These are phyloP conservation scores for Microthyrium microscopicum DNA, from an alignment of 2,329 filamentous ascomycete genomes.

Conservation along the genomic window DNA sequence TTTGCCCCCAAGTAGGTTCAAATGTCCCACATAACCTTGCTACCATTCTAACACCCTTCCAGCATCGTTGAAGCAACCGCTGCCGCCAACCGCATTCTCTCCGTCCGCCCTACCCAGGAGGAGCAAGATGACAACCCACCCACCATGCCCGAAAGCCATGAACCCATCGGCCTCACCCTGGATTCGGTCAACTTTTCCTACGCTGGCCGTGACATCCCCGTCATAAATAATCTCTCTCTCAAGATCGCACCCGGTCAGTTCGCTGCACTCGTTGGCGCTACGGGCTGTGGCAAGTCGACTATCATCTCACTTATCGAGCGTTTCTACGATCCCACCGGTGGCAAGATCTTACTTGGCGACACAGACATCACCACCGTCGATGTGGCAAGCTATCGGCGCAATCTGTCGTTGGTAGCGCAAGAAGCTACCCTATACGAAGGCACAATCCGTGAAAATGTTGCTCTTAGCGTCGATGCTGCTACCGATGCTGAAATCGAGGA, in stretches of 20 bases:
- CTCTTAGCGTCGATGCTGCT: constrained; percentile 17
- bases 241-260: constrained; percentile 44
- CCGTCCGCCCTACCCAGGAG: constrained; percentile 14
- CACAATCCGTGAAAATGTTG: constrained; percentile 24
- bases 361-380: constrained; percentile 21
- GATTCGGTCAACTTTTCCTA: constrained; percentile 12
- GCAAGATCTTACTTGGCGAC: constrained; percentile 41
- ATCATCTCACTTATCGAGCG: constrained; percentile 42
- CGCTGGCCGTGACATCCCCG: constrained; percentile 15
- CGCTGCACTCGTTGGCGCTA: constrained; percentile 52
- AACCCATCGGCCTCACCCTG: constrained; percentile 14
- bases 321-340: constrained; percentile 53
- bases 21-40: not conserved
- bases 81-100: constrained; percentile 21
- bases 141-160: no score
- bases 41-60: no score
- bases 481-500: constrained; percentile 16
- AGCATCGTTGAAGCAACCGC: constrained; percentile 21
- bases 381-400: constrained; percentile 22
- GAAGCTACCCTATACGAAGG: constrained; percentile 30
- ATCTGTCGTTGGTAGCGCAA: constrained; percentile 28
- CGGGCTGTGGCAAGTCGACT: constrained; percentile 57
- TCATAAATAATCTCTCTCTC: constrained; percentile 29
- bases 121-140: constrained; percentile 7
- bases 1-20: constrained; percentile 32